These are phyloP conservation scores for Aspergillus pseudoglaucus DNA, from an alignment of 2,329 filamentous ascomycete genomes.

Conservation along the genomic window DNA sequence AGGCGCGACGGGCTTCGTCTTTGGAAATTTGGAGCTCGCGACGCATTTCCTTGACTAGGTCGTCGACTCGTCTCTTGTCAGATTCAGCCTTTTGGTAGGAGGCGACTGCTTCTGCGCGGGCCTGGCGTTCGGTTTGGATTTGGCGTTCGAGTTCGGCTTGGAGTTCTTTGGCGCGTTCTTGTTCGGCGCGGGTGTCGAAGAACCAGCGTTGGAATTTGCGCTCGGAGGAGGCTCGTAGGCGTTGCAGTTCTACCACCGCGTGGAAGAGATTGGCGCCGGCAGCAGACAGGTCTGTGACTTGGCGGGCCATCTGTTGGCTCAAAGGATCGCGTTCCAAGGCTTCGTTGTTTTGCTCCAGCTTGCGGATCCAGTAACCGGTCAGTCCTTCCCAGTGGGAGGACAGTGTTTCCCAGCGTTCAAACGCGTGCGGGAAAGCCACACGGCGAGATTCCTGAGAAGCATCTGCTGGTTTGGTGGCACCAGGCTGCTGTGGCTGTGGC, in stretches of 20 bases:
- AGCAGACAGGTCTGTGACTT: slow-evolving; percentile 94
- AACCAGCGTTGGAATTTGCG: slow-evolving; percentile 99
- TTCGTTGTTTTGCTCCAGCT: slow-evolving; percentile 81
- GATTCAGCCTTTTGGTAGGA: slow-evolving; percentile 61
- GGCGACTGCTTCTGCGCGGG: slow-evolving; percentile 60
- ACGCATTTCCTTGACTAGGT: slow-evolving; percentile 80
- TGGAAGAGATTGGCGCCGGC: slow-evolving; percentile 96
- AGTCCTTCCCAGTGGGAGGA: slow-evolving; percentile 98
- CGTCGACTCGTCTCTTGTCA: slow-evolving; percentile 64
- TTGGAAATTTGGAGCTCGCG: slow-evolving; percentile 92
- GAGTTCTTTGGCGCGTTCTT: slow-evolving; percentile 76
- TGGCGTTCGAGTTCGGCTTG: slow-evolving; percentile 72
- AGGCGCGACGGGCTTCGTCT: slow-evolving; percentile 88
- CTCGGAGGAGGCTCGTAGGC: slow-evolving; percentile 87
- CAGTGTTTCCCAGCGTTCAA: slow-evolving; percentile 93
- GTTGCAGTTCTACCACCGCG: slow-evolving; percentile 91
- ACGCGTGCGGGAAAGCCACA: slow-evolving; percentile 87
- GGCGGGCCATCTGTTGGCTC: slow-evolving; percentile 79
- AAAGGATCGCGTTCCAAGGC: slow-evolving; percentile 77
- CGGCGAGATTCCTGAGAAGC: slow-evolving; percentile 32
- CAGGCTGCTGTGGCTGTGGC: slow-evolving; percentile 14
- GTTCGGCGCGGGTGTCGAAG: slow-evolving; percentile 83
- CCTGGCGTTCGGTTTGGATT: slow-evolving; percentile 67
- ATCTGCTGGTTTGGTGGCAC: slow-evolving; percentile 17
- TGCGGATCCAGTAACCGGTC: slow-evolving; percentile 93